A percentile compares a stretch with the other conserved stretches of the same genome.
phyloP scores from a whole-genome alignment of 1,284 basidiomycete species.

The Boletus semigastroideus region DNA sequence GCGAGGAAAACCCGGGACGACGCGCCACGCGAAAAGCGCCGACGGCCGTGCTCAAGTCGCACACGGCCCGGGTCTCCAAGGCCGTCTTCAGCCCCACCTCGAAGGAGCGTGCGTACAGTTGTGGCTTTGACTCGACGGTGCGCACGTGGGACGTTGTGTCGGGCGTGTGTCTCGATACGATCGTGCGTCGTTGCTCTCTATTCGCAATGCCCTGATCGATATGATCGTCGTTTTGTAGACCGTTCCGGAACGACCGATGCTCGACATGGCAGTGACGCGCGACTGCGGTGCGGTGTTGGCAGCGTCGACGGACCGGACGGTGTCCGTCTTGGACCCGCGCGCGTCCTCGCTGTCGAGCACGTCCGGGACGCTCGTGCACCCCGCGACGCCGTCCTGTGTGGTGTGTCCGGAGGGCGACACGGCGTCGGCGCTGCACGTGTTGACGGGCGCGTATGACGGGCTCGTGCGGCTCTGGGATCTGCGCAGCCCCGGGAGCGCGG shows the following conservation, averaged over 20 bases:
- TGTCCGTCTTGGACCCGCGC: constrained; percentile 68
- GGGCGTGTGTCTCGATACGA: constrained; percentile 53
- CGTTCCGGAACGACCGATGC: constrained; percentile 69
- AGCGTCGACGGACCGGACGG: constrained; percentile 67
- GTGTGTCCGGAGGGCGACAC: constrained; percentile 39
- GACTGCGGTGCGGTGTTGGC: constrained; percentile 50
- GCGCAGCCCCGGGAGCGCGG: constrained; percentile 60
- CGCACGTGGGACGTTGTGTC: constrained; percentile 71
- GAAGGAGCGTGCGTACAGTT: constrained; percentile 55
- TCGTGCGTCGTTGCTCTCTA: constrained; percentile 30
- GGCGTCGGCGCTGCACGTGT: constrained; percentile 47
- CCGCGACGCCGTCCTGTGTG: constrained; percentile 75
- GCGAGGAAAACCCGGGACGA: constrained; percentile 29
- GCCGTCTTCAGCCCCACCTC: constrained; percentile 47
- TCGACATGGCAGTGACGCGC: constrained; percentile 50
- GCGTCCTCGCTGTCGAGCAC: constrained; percentile 42
- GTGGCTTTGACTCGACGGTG: constrained; percentile 76
- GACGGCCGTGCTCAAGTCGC: constrained; percentile 65
- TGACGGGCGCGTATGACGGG: constrained; percentile 84
- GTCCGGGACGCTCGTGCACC: constrained; percentile 59
- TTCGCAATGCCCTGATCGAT: too few relatives aligned
- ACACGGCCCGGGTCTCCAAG: constrained; percentile 70
- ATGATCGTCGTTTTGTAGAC: constrained; percentile 40
- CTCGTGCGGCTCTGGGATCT: constrained; percentile 86
- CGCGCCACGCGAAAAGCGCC: constrained; percentile 61